Evolutionary conservation across 2,329 filamentous ascomycete genomes (phyloP).

Genomic region (Aspergillus sp.): DNA sequence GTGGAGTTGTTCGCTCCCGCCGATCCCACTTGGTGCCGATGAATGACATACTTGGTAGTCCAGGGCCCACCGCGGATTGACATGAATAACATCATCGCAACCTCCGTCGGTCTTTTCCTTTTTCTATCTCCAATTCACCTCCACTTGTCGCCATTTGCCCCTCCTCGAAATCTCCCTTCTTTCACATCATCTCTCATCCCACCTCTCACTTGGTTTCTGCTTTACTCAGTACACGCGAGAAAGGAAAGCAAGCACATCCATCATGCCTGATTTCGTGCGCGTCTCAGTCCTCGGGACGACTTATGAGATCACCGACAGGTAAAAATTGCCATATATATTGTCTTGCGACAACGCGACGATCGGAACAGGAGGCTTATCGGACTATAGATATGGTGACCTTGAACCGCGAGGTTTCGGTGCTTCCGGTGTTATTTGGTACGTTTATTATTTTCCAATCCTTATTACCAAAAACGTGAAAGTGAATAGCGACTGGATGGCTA

Average conservation of each 20-base stretch:
- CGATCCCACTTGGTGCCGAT: not conserved
- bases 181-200: too few species aligned
- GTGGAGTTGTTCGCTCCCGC: too few species aligned
- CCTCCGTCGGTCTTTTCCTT: not conserved
- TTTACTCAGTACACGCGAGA: not conserved
- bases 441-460: too few species aligned
- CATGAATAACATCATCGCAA: not conserved
- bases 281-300: not conserved
- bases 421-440: not conserved
- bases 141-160: too few species aligned
- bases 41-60: not conserved
- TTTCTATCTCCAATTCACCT: too few species aligned
- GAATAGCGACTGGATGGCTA: not conserved
- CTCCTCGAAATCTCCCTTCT: too few species aligned
- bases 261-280: not conserved
- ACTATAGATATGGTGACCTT: not conserved
- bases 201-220: not conserved
- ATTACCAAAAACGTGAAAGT: too few species aligned
- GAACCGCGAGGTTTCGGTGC: not conserved
- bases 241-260: not conserved
- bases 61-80: not conserved
- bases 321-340: not conserved
- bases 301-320: not conserved
- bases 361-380: too few species aligned
- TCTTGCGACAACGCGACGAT: too few species aligned